These are phyloP conservation scores for Pelargonium australe DNA, from an alignment of 441 rosid species.

Conservation along the genomic window DNA sequence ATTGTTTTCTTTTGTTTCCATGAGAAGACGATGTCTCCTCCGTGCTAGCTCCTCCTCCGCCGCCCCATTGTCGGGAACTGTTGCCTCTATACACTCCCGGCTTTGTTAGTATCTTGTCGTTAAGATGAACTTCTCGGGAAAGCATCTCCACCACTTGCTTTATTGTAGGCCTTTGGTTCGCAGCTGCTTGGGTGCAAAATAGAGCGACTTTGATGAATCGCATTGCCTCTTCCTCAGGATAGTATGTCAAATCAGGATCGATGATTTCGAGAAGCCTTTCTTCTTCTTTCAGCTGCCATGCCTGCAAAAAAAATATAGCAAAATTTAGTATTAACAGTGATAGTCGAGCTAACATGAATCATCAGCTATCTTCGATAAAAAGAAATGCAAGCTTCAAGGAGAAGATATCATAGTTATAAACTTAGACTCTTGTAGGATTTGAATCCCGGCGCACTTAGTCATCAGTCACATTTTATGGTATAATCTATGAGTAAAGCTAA, in stretches of 20 bases:
- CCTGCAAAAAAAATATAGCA: slow-evolving; percentile 33
- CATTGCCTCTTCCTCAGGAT: slow-evolving; percentile 52
- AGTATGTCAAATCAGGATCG: slow-evolving; percentile 59
- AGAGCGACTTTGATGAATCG: slow-evolving; percentile 73
- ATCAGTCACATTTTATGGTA: background rate
- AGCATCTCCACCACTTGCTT: slow-evolving; percentile 89
- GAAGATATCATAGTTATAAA: no score
- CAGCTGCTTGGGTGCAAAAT: slow-evolving; percentile 76
- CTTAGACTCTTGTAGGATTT: no score
- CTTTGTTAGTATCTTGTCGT: slow-evolving; percentile 51
- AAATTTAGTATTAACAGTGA: no score
- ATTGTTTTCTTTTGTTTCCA: slow-evolving; percentile 42
- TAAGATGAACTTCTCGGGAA: slow-evolving; percentile 55
- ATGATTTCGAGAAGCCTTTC: slow-evolving; percentile 60
- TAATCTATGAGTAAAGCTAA: slow-evolving; percentile 7
- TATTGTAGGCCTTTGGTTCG: slow-evolving; percentile 71
- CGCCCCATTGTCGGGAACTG: slow-evolving; percentile 15
- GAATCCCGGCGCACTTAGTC: background rate
- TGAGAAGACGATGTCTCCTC: slow-evolving; percentile 44
- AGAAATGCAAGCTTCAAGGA: no score
- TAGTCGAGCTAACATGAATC: no score
- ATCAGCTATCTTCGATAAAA: no score
- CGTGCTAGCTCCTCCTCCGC: slow-evolving; percentile 24
- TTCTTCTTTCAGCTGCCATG: slow-evolving; percentile 79
- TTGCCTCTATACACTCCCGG: slow-evolving; percentile 54